These are phyloP conservation scores for Rosellinia necatrix DNA, from an alignment of 2,329 filamentous ascomycete species.

Conservation along the genomic window DNA sequence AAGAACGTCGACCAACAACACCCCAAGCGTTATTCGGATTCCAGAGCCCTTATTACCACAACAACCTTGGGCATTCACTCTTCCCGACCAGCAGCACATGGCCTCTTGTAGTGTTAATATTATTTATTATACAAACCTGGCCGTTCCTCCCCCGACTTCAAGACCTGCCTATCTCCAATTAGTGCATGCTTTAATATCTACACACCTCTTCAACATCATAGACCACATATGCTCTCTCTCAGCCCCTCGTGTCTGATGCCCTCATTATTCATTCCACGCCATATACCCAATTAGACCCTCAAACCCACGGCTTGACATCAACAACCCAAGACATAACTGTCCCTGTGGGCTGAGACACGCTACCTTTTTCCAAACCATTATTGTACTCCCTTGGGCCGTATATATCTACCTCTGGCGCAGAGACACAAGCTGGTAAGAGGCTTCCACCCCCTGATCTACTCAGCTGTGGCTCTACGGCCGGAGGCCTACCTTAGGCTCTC, in stretches of 20 bases:
- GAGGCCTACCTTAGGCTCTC: background rate
- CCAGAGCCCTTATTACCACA: background rate
- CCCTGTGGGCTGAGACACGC: constrained; percentile 31
- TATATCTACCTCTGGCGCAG: constrained; percentile 27
- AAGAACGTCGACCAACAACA: constrained; percentile 2
- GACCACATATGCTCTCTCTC: constrained; percentile 9
- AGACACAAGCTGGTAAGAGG: constrained; percentile 16
- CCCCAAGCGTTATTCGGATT: background rate
- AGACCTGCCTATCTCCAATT: background rate
- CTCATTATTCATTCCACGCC: no score
- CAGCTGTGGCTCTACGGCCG: background rate
- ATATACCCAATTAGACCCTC: no score
- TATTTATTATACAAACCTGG: background rate
- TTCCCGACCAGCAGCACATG: background rate
- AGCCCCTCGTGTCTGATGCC: constrained; percentile 1
- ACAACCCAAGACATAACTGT: constrained; percentile 28
- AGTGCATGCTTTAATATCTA: constrained; percentile 1
- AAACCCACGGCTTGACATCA: constrained; percentile 28
- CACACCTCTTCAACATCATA: background rate
- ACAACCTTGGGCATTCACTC: background rate
- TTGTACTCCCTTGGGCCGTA: constrained; percentile 18
- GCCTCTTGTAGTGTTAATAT: background rate
- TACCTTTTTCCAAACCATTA: constrained; percentile 24
- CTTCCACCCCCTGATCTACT: constrained; percentile 1
- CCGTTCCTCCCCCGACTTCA: background rate